Evolutionary conservation across 331 rosid species (phyloP), one percentile per base, ranked within the genome.

Genomic region (Pyracantha coccinea): DNA sequence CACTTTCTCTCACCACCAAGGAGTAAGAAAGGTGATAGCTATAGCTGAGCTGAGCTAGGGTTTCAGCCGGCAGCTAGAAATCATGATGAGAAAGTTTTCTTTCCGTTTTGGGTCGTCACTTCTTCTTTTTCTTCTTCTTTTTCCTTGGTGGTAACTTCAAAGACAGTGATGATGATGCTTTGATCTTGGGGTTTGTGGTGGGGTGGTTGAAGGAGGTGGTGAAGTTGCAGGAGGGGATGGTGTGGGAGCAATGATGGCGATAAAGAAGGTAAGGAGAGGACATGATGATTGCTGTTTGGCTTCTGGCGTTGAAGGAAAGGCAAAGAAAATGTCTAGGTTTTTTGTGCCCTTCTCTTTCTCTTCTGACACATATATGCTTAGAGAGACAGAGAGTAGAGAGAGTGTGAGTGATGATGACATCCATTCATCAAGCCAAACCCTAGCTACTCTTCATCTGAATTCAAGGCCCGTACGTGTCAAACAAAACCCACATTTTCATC

Each of bases 191-290:
- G 75, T 17, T 65, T 63, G 87, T 68, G 86, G 89, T 81, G 82
- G 68, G 76, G 86, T 55, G 64, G 82, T 65, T 72, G 41, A 52
- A 58, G 69, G 62, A 57, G 80, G 82, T 54, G 77, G 62, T 16
- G 75, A 65, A 75, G 66, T 14, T 4, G 66, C 9, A 69, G 77
- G 65, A 65, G 72, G 81, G 52, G 80, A 58, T 2, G 83, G 81
- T 11, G 93, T 86, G 88, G 90, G 83, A 69, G 74, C 84, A 88
- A 92, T 90, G 97, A 89, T 89, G 96, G 92, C 83, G 88, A 82
- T 77, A 63, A 87, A 85, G 88, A 81, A 81, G 68, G 79, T 32
- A 55, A 68, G 59, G 74, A 72, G 77, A 83, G 33, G 88, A 86
- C 96, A 92, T 85, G 84, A 86, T 92, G 85, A 88, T 85, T 82